Evolutionary conservation across 2,329 filamentous ascomycete genomes (phyloP).

Genomic region (Ustulina deusta): DNA sequence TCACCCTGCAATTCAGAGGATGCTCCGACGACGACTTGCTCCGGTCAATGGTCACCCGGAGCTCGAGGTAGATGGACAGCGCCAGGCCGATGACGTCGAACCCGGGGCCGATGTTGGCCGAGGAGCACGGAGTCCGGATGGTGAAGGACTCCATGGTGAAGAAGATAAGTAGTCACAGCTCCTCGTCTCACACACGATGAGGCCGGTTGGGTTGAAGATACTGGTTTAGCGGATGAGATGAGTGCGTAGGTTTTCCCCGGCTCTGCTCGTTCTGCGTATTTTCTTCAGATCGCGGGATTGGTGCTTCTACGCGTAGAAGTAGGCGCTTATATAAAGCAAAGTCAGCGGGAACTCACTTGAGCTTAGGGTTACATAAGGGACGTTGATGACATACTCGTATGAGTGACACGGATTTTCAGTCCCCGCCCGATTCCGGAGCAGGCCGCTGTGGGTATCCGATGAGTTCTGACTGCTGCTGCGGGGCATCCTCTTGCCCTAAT

Average conservation of each 20-base stretch:
- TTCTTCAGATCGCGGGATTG: background rate
- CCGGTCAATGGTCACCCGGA: slow-evolving; percentile 81
- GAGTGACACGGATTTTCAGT: slow-evolving; percentile 30
- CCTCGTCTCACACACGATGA: slow-evolving; percentile 2
- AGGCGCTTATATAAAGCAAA: slow-evolving; percentile 4
- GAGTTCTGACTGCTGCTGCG: background rate
- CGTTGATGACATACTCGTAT: slow-evolving; percentile 5
- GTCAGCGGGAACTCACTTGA: background rate
- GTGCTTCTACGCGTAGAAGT: background rate
- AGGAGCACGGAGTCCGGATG: slow-evolving; percentile 90
- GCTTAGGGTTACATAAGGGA: background rate
- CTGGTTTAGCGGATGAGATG: background rate
- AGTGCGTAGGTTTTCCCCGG: background rate
- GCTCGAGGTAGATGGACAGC: slow-evolving; percentile 91
- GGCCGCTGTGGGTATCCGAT: slow-evolving; percentile 22
- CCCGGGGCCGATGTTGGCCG: slow-evolving; percentile 95
- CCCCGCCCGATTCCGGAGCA: slow-evolving; percentile 35
- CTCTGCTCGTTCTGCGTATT: background rate
- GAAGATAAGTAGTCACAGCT: background rate
- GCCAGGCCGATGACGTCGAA: slow-evolving; percentile 98
- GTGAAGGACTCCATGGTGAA: slow-evolving; percentile 69
- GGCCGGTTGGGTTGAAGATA: background rate
- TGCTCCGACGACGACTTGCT: slow-evolving; percentile 64
- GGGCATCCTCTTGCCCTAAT: slow-evolving; percentile 27
- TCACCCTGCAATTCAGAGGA: slow-evolving; percentile 87